phyloP scores from a whole-genome alignment of 108 stramenopile species.

The Nannochloropsis gaditana region DNA sequence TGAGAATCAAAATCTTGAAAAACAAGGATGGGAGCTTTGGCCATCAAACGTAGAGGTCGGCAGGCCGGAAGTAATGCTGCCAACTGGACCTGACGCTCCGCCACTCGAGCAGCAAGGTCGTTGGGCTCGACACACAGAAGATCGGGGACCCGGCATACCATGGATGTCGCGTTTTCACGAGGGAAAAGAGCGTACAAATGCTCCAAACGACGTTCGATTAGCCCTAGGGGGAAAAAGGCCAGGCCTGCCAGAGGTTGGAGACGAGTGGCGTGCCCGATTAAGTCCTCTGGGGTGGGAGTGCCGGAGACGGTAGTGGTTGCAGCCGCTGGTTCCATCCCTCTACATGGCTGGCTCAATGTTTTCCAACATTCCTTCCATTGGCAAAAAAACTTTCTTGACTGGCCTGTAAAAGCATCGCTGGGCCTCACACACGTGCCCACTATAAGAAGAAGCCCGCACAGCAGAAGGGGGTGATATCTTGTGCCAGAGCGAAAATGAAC shows the following conservation, averaged over 20 bases:
- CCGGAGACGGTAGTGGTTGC: background rate
- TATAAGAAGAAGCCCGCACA: no score
- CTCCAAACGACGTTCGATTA: background rate
- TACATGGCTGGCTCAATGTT: background rate
- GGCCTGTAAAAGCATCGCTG: background rate
- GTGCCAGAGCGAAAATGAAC: no score
- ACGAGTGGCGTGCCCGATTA: background rate
- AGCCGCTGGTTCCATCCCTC: background rate
- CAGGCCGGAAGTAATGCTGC: background rate
- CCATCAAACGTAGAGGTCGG: background rate
- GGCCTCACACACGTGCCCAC: background rate
- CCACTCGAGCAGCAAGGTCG: background rate
- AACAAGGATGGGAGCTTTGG: background rate
- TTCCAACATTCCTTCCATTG: background rate
- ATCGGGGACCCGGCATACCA: background rate
- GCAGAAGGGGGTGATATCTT: no score
- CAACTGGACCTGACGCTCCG: background rate
- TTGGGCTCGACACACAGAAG: constrained; percentile 1
- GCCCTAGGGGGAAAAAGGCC: background rate
- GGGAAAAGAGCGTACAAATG: background rate
- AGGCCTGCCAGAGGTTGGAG: background rate
- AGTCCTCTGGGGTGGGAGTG: background rate
- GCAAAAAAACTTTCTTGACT: no score
- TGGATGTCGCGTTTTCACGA: background rate
- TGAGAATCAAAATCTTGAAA: background rate